These are phyloP conservation scores for Phytophthora sojae DNA, from an alignment of 352 stramenopile genomes.

Conservation along the genomic window DNA sequence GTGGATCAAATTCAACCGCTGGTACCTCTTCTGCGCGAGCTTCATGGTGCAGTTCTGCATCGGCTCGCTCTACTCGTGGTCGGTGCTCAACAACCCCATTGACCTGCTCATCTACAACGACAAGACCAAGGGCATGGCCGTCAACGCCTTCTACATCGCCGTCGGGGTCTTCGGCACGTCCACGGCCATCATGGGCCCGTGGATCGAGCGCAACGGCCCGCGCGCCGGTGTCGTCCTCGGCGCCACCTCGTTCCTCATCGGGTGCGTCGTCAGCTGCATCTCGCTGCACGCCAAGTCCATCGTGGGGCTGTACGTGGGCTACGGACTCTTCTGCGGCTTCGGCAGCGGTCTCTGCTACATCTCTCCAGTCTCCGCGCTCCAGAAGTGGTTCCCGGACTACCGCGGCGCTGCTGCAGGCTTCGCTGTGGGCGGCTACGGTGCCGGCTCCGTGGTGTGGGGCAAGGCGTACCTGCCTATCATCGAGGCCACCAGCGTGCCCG, in stretches of 20 bases:
- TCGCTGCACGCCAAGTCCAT: slow-evolving; percentile 59
- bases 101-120: slow-evolving; percentile 60
- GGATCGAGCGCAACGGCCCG: slow-evolving; percentile 72
- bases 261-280: slow-evolving; percentile 58
- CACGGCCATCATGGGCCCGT: slow-evolving; percentile 70
- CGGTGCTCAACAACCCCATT: slow-evolving; percentile 78
- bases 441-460: slow-evolving; percentile 69
- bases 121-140: slow-evolving; percentile 57
- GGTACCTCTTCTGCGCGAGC: slow-evolving; percentile 66
- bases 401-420: slow-evolving; percentile 74
- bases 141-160: slow-evolving; percentile 80
- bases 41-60: slow-evolving; percentile 81
- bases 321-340: slow-evolving; percentile 71
- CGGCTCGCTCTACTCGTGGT: slow-evolving; percentile 80
- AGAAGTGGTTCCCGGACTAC: slow-evolving; percentile 86
- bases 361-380: slow-evolving; percentile 72
- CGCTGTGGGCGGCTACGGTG: slow-evolving; percentile 68
- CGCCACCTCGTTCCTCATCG: slow-evolving; percentile 58
- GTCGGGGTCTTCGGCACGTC: slow-evolving; percentile 69
- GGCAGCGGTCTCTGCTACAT: slow-evolving; percentile 81
- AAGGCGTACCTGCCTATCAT: slow-evolving; percentile 74
- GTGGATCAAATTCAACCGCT: slow-evolving; percentile 63
- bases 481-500: slow-evolving; percentile 49
- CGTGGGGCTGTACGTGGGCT: slow-evolving; percentile 66
- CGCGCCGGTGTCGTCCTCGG: slow-evolving; percentile 59